Evolutionary conservation across 2,329 filamentous ascomycete species (phyloP).

Genomic region (Xylariaceae sp.): DNA sequence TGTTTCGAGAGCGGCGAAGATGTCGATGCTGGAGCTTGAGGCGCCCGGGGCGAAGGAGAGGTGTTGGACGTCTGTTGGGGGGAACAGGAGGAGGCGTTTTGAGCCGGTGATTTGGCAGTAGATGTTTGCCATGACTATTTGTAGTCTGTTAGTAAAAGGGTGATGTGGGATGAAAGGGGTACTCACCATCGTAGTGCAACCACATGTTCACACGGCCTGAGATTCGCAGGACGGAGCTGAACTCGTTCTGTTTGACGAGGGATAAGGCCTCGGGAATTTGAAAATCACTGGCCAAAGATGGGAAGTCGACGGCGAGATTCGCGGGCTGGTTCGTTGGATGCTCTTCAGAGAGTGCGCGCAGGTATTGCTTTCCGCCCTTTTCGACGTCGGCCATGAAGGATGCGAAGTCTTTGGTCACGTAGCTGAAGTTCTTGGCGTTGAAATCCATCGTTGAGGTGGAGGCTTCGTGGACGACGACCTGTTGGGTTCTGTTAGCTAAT

Average conservation of each 20-base stretch:
- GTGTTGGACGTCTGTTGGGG: slow-evolving; percentile 65
- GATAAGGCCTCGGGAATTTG: slow-evolving; percentile 56
- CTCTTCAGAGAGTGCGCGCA: slow-evolving; percentile 68
- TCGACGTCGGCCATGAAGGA: slow-evolving; percentile 59
- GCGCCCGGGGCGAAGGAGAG: slow-evolving; percentile 69
- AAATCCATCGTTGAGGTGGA: slow-evolving; percentile 68
- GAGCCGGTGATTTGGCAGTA: slow-evolving; percentile 72
- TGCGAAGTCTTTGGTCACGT: slow-evolving; percentile 62
- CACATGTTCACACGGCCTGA: slow-evolving; percentile 80
- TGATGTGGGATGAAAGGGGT: too few species aligned
- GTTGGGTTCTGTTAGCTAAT: not conserved
- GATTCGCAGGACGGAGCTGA: slow-evolving; percentile 75
- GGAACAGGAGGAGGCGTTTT: slow-evolving; percentile 72
- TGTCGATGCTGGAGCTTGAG: slow-evolving; percentile 72
- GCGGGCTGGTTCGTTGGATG: slow-evolving; percentile 65
- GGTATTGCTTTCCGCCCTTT: slow-evolving; percentile 60
- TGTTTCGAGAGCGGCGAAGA: slow-evolving; percentile 51
- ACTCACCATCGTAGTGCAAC: slow-evolving; percentile 75
- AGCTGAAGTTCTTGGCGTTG: slow-evolving; percentile 74
- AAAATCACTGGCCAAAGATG: slow-evolving; percentile 64
- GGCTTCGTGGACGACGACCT: slow-evolving; percentile 72
- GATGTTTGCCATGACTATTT: slow-evolving; percentile 82
- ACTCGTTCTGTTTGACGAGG: slow-evolving; percentile 55
- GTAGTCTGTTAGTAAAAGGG: too few species aligned
- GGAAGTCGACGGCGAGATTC: slow-evolving; percentile 66